Evolutionary conservation across 2,329 filamentous ascomycete genomes (phyloP).

Genomic region (Neocatenulostroma microsporum): DNA sequence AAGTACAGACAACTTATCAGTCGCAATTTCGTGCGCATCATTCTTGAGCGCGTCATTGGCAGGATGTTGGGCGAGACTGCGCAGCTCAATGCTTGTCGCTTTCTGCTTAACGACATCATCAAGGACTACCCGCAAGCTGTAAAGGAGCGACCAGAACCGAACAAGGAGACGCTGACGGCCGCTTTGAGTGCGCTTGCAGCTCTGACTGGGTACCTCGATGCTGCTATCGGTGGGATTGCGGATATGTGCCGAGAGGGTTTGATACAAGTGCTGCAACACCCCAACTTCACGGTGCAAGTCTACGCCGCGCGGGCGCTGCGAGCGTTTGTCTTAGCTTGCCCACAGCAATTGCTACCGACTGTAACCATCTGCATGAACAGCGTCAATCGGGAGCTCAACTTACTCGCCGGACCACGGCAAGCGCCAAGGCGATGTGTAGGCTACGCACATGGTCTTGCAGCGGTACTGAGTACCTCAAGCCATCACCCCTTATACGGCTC

Average conservation of each 20-base stretch:
- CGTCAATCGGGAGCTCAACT: conserved; percentile 73
- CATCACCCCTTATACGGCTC: conserved; percentile 86
- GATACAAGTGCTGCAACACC: conserved; percentile 84
- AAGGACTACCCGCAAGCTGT: conserved; percentile 91
- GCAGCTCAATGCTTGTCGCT: conserved; percentile 72
- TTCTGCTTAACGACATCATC: conserved; percentile 76
- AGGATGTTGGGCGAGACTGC: conserved; percentile 81
- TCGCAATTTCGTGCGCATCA: conserved; percentile 72
- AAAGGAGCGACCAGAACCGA: conserved; percentile 79
- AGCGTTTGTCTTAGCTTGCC: conserved; percentile 79
- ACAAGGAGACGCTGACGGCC: conserved; percentile 74
- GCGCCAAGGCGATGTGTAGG: conserved; percentile 79
- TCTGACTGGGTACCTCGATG: conserved; percentile 70
- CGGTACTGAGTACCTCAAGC: conserved; percentile 82
- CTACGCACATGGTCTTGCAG: conserved; percentile 84
- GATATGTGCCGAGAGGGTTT: conserved; percentile 80
- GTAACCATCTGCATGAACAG: conserved; percentile 97
- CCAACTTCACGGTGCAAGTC: conserved; percentile 92
- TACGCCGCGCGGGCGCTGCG: conserved; percentile 81
- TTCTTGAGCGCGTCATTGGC: conserved; percentile 78
- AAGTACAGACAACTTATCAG: conserved; percentile 84
- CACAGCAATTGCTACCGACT: conserved; percentile 82
- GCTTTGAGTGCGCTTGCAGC: conserved; percentile 72
- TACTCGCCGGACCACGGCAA: conserved; percentile 66
- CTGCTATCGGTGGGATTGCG: conserved; percentile 69